phyloP scores from a whole-genome alignment of 148 eudicot genomes.

The Fallopia convolvulus region DNA sequence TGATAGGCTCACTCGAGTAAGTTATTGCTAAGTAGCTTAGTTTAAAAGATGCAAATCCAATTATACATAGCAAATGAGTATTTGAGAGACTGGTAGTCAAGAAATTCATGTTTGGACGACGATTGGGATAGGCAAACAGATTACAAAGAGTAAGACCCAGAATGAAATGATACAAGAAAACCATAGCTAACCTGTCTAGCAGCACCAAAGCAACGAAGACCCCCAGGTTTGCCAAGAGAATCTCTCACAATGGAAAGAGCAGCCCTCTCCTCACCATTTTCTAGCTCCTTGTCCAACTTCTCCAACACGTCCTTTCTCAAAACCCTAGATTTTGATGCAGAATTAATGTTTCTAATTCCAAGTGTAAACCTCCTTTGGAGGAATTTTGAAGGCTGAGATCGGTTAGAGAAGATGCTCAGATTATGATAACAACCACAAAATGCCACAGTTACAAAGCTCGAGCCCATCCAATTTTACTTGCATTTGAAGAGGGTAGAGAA shows the following conservation, averaged over 20 bases:
- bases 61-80: neutral
- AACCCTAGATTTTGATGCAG: constrained; percentile 22
- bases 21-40: neutral
- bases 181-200: constrained; percentile 61
- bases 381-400: neutral
- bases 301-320: constrained; percentile 43
- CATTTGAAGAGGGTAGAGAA: neutral
- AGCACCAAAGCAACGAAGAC: constrained; percentile 75
- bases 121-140: neutral
- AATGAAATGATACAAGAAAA: neutral
- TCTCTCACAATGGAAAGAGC: constrained; percentile 65
- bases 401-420: neutral
- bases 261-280: constrained; percentile 56
- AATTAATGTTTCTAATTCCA: neutral
- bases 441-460: neutral
- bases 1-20: neutral
- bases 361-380: neutral
- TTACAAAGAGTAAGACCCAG: neutral
- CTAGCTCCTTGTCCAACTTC: constrained; percentile 57
- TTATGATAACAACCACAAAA: neutral
- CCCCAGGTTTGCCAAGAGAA: constrained; percentile 42
- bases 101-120: neutral
- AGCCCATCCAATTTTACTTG: neutral
- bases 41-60: neutral
- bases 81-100: neutral